Percentiles rank a stretch among this genome's conserved stretches.
phyloP scores from a whole-genome alignment of 2,329 filamentous ascomycete genomes.

The Cytospora chrysosperma region DNA sequence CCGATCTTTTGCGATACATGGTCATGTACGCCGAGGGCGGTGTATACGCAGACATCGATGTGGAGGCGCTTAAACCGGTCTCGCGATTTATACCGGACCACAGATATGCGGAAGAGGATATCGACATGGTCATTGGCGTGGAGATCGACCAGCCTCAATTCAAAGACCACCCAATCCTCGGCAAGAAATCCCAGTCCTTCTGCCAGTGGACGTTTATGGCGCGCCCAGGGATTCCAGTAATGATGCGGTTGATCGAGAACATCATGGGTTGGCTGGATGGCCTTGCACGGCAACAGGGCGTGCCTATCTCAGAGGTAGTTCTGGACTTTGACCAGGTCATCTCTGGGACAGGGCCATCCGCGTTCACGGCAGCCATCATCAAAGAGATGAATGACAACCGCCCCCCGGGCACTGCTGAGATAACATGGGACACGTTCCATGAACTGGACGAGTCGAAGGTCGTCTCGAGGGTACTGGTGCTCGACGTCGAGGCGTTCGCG shows the following conservation, averaged over 20 bases:
- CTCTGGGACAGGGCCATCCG: slow-evolving; percentile 69
- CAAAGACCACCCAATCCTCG: slow-evolving; percentile 62
- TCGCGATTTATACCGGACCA: slow-evolving; percentile 60
- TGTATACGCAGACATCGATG: slow-evolving; percentile 46
- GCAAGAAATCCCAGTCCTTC: slow-evolving; percentile 67
- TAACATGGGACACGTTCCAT: slow-evolving; percentile 66
- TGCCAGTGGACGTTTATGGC: slow-evolving; percentile 76
- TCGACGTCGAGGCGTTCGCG: slow-evolving; percentile 70
- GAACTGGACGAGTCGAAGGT: slow-evolving; percentile 65
- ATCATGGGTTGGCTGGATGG: slow-evolving; percentile 66
- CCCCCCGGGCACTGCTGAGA: slow-evolving; percentile 33
- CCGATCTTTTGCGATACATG: slow-evolving; percentile 64
- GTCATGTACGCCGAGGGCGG: slow-evolving; percentile 67
- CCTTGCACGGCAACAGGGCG: slow-evolving; percentile 57
- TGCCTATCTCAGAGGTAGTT: slow-evolving; percentile 58
- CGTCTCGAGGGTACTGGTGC: slow-evolving; percentile 62
- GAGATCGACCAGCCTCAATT: slow-evolving; percentile 71
- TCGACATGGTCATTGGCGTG: slow-evolving; percentile 68
- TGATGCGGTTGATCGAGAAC: slow-evolving; percentile 66
- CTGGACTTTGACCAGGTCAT: slow-evolving; percentile 73
- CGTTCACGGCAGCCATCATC: slow-evolving; percentile 65
- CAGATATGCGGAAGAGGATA: slow-evolving; percentile 60
- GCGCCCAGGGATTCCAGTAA: slow-evolving; percentile 65
- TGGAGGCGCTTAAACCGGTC: slow-evolving; percentile 41
- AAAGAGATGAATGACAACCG: slow-evolving; percentile 57